Conservation (phyloP, 805 yeast genomes). For the Ogataea nitratoaversa region DNA sequence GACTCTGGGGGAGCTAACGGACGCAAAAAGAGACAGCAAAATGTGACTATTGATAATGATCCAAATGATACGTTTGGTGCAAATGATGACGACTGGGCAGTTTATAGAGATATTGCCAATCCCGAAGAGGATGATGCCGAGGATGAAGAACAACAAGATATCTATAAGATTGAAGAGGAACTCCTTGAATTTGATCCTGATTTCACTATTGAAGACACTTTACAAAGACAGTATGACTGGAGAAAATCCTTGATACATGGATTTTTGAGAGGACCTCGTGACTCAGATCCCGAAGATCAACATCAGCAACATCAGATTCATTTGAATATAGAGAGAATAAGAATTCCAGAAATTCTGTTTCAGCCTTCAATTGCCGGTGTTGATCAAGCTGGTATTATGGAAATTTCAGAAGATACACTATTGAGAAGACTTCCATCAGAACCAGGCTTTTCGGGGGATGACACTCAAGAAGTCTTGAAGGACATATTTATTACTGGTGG, state of each 20-base stretch:
- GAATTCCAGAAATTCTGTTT: constrained; percentile 88
- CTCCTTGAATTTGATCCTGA: constrained; percentile 79
- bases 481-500: constrained; percentile 90
- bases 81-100: constrained; percentile 92
- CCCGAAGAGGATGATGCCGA: constrained; percentile 75
- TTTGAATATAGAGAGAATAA: constrained; percentile 82
- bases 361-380: constrained; percentile 93
- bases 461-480: constrained; percentile 41
- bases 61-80: constrained; percentile 95
- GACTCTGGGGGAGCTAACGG: constrained; percentile 21
- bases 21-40: constrained; percentile 45
- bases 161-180: constrained; percentile 65
- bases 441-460: constrained; percentile 49
- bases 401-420: constrained; percentile 65
- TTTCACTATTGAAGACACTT: constrained; percentile 80
- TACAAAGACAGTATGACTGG: constrained; percentile 84
- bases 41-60: constrained; percentile 77
- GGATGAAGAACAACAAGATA: constrained; percentile 63
- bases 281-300: constrained; percentile 74
- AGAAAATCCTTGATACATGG: constrained; percentile 71
- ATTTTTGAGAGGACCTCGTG: constrained; percentile 87
- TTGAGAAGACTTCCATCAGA: constrained; percentile 54
- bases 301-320: constrained; percentile 89
- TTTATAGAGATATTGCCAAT: constrained; percentile 77
- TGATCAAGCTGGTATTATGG: constrained; percentile 93